Evolutionary conservation across 164 flowering plant genomes (phyloP).

Genomic region (Stephania cephalantha): DNA sequence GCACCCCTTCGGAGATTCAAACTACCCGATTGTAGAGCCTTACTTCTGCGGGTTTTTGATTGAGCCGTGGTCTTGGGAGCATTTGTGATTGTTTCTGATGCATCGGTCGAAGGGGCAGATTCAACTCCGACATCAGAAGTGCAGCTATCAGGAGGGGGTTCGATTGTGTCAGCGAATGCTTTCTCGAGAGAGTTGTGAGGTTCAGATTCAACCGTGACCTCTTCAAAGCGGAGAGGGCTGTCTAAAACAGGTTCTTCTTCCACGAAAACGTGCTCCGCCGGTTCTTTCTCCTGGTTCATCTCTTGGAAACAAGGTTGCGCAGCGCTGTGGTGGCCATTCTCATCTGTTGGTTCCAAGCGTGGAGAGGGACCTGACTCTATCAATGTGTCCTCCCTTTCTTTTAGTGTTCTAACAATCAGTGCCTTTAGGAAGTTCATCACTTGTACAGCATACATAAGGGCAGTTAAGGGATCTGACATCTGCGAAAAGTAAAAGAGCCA

Average conservation of each 20-base stretch:
- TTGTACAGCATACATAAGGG: constrained; percentile 87
- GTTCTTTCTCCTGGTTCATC: constrained; percentile 24
- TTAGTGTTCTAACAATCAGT: constrained; percentile 50
- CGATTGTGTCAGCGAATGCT: constrained; percentile 31
- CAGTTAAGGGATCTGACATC: constrained; percentile 91
- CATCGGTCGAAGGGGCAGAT: constrained; percentile 8
- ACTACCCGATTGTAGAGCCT: constrained; percentile 26
- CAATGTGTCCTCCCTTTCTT: constrained; percentile 50
- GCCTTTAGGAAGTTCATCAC: constrained; percentile 84
- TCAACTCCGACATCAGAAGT: constrained; percentile 20
- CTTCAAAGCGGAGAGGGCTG: constrained; percentile 18
- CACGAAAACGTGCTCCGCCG: constrained; percentile 22
- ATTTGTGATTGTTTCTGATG: constrained; percentile 6
- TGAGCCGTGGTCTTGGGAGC: constrained; percentile 6
- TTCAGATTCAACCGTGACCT: constrained; percentile 14
- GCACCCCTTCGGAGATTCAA: constrained; percentile 23
- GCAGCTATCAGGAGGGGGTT: constrained; percentile 8
- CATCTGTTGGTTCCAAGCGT: constrained; percentile 44
- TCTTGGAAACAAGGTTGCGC: constrained; percentile 27
- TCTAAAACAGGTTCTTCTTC: constrained; percentile 28
- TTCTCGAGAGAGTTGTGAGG: constrained; percentile 17
- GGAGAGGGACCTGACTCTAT: constrained; percentile 31
- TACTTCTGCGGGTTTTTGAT: constrained; percentile 16
- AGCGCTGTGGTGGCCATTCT: constrained; percentile 46
- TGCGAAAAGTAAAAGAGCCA: constrained; percentile 35